phyloP scores from a whole-genome alignment of 306 rosid genomes.

The Ochetophila trinervis region DNA sequence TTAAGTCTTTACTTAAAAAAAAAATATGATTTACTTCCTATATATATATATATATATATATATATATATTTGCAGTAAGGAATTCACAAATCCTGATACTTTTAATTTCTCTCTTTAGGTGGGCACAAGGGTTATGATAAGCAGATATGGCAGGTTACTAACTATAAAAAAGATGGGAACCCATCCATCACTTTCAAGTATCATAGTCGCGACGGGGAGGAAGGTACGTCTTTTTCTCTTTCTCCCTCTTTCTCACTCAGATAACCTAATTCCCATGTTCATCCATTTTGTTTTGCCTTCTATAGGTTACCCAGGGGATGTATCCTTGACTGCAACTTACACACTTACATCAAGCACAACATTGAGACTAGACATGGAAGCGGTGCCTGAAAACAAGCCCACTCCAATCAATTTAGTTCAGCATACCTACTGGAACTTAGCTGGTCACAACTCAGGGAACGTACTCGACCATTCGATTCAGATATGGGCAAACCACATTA shows the following conservation, averaged over 20 bases:
- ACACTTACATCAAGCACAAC: constrained; percentile 70
- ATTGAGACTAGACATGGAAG: constrained; percentile 93
- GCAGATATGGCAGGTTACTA: constrained; percentile 76
- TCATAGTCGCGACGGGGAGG: constrained; percentile 78
- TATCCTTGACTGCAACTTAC: constrained; percentile 73
- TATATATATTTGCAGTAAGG: neutral
- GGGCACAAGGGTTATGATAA: constrained; percentile 85
- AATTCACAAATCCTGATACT: neutral
- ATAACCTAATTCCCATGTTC: neutral
- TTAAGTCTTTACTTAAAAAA: too few relatives aligned
- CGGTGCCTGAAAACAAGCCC: constrained; percentile 72
- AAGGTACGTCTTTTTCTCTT: constrained; percentile 49
- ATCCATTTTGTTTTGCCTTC: constrained; percentile 16
- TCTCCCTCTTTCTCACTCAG: neutral
- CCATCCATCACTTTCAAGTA: constrained; percentile 76
- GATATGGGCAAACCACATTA: constrained; percentile 62
- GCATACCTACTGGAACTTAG: constrained; percentile 91
- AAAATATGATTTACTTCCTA: neutral
- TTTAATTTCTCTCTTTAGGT: constrained; percentile 41
- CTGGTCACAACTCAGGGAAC: constrained; percentile 75
- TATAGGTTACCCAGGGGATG: constrained; percentile 79
- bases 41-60: neutral
- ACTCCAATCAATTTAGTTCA: constrained; percentile 83
- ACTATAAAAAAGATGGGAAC: constrained; percentile 54
- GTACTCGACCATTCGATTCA: constrained; percentile 71